Conservation (phyloP, 2,329 filamentous ascomycete genomes). For the Colletotrichum zoysiae region DNA sequence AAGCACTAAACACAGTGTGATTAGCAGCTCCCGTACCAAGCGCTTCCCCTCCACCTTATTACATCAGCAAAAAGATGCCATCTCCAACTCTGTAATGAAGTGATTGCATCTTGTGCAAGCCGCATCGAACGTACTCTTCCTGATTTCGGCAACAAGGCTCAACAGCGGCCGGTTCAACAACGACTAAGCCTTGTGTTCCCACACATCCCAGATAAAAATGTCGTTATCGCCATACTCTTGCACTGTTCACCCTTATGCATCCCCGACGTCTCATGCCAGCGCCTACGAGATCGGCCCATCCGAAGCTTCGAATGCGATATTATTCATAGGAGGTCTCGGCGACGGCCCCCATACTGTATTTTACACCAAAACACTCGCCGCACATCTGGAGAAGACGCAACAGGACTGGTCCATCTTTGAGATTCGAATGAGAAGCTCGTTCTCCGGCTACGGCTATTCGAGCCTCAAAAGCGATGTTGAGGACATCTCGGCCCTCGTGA, state of each 20-base stretch:
- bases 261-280: constrained; percentile 54
- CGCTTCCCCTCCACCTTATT: constrained; percentile 6
- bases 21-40: neutral
- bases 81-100: neutral
- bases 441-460: constrained; percentile 63
- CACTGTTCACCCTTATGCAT: constrained; percentile 61
- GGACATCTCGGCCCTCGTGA: constrained; percentile 66
- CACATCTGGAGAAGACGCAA: constrained; percentile 54
- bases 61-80: constrained; percentile 9
- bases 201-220: neutral
- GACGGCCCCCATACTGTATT: constrained; percentile 76
- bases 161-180: neutral
- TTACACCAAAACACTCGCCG: constrained; percentile 65
- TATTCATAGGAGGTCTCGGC: constrained; percentile 78
- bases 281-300: constrained; percentile 62
- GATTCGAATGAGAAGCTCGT: constrained; percentile 67
- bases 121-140: neutral
- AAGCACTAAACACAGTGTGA: neutral
- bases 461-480: constrained; percentile 65
- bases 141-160: neutral
- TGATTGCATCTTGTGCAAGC: neutral
- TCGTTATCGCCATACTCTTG: constrained; percentile 46
- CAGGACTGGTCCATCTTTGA: constrained; percentile 68
- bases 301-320: constrained; percentile 67
- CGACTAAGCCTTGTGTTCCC: neutral